These are phyloP conservation scores for Mycosarcoma maydis DNA, from an alignment of 1,284 basidiomycete species.

Conservation along the genomic window DNA sequence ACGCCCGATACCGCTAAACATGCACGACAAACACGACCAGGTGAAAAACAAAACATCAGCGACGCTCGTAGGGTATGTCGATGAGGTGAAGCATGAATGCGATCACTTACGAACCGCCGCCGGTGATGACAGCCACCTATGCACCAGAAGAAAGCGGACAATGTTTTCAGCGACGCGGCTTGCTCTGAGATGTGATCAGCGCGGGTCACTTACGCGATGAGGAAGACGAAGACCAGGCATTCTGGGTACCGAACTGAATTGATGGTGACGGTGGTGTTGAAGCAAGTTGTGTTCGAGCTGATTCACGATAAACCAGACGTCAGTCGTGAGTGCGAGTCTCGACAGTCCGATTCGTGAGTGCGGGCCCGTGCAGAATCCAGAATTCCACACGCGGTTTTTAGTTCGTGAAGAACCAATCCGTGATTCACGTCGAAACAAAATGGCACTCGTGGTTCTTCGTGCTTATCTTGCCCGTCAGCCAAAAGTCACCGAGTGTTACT, in stretches of 20 bases:
- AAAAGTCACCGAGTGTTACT: background rate
- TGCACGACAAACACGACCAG: too few species aligned
- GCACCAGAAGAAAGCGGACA: background rate
- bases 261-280: constrained; percentile 3
- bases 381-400: too few species aligned
- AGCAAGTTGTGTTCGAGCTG: background rate
- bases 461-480: background rate
- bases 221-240: constrained; percentile 53
- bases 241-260: constrained; percentile 2
- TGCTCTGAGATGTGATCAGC: too few species aligned
- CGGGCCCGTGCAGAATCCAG: background rate
- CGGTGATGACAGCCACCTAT: constrained; percentile 79
- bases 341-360: background rate
- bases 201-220: constrained; percentile 30
- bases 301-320: too few species aligned
- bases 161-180: too few species aligned
- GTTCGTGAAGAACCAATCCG: too few species aligned
- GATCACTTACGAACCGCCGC: constrained; percentile 74
- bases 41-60: too few species aligned
- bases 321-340: too few species aligned
- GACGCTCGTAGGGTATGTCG: too few species aligned
- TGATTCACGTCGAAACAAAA: too few species aligned
- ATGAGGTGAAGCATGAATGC: background rate
- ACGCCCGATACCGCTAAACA: constrained; percentile 85
- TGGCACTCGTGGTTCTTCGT: too few species aligned